Base-by-base conservation (phyloP, 192 early-diverging fungal genomes). In the Coemansia brasiliensis region DNA sequence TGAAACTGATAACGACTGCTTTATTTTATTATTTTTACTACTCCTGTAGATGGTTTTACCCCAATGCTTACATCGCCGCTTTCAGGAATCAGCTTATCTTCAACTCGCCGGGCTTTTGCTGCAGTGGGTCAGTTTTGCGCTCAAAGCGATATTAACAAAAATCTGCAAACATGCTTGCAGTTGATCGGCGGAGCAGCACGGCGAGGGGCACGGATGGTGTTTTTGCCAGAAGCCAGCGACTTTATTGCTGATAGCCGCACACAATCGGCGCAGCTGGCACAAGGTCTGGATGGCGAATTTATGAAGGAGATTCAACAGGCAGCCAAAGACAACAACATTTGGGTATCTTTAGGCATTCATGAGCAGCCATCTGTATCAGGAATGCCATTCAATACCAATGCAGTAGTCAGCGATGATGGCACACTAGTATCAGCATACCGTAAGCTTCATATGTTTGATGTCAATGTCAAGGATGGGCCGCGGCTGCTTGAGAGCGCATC, bases 381-480 rank as follows among this genome's bases (percentile, higher is more conserved):
- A 38, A 57, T 71, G 39, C 72, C 86, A 4, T 84, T 80, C 61
- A 92, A 93, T 67, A 83, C 86, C 1, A 89, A 90, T 52, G 78
- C 89, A 0, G 64, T 92, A 5, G 79, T 92, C 50, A 75, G 81
- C 52, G 70, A 76, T 27, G 63, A 79, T 13, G 91, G 92, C 20
- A 21, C 51, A 1, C 65, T 90, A 32, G 69, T 83, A 0, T 58
- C 71, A 3, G 52, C 63, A 18, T 92, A 92, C 67, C 82, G 83
- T 24, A 92, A 94, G 65, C 78, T 92, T 41, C 92, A 94, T 63
- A 46, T 94, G 24, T 94, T 94, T 67, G 89, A 94, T 61, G 81
- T 92, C 5, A 69, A 61, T 35, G 62, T 69, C 43, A 67, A 61
- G 44, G 69, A 77, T 26, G 74, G 78, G 13, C 74, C 65, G 48